These are phyloP conservation scores for Bombardia bombarda DNA, from an alignment of 495 filamentous ascomycete genomes.

Conservation along the genomic window DNA sequence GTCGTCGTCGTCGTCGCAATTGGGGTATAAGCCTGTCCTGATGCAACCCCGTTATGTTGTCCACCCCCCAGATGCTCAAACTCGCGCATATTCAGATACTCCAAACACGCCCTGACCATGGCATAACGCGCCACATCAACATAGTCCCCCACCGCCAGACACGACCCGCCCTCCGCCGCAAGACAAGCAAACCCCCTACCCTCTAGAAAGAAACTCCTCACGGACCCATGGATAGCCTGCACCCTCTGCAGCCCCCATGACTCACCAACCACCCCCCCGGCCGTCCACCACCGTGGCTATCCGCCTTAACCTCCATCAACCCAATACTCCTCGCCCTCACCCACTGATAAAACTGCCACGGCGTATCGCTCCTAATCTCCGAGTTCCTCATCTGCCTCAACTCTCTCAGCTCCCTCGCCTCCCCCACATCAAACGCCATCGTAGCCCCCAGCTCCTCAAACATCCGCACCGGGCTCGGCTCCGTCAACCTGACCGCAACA, in stretches of 20 bases:
- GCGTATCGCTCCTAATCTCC: constrained; percentile 26
- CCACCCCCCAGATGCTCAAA: constrained; percentile 23
- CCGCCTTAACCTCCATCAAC: constrained; percentile 23
- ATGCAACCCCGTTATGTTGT: constrained; percentile 1
- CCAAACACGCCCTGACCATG: constrained; percentile 25
- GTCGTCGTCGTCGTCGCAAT: neutral
- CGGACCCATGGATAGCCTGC: constrained; percentile 25
- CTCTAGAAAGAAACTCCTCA: constrained; percentile 28
- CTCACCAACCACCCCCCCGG: constrained; percentile 9
- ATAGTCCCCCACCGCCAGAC: constrained; percentile 10
- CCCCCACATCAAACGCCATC: constrained; percentile 20
- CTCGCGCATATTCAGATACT: constrained; percentile 30
- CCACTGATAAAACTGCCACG: constrained; percentile 28
- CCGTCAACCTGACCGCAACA: constrained; percentile 25
- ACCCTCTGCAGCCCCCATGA: constrained; percentile 26
- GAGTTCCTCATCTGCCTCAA: constrained; percentile 21
- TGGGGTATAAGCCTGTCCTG: neutral
- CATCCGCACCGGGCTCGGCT: constrained; percentile 7
- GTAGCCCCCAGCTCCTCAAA: constrained; percentile 14
- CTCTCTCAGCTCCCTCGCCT: constrained; percentile 23
- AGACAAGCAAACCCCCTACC: constrained; percentile 27
- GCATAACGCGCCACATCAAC: constrained; percentile 26
- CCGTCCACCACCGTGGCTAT: too few species aligned
- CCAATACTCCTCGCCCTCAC: constrained; percentile 29
- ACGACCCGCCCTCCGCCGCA: constrained; percentile 1